Conservation (phyloP, 306 rosid genomes). For the Trichosanthes cucumerina region DNA sequence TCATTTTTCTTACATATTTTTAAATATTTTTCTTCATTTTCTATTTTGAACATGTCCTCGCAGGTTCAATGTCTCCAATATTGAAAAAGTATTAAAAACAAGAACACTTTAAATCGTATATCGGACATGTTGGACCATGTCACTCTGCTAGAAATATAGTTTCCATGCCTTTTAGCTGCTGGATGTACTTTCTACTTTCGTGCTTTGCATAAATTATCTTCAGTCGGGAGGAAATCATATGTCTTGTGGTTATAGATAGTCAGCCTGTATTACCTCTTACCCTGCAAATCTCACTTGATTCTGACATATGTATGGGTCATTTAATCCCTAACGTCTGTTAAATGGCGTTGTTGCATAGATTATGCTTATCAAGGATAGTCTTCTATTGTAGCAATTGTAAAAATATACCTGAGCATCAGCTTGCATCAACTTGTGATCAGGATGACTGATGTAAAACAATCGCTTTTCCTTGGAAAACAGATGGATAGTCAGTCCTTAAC, state of each 20-base stretch:
- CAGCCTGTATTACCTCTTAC: background rate
- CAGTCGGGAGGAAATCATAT: background rate
- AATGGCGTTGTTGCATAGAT: background rate
- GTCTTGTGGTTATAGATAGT: background rate
- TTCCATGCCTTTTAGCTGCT: background rate
- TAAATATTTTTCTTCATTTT: background rate
- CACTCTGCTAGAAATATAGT: background rate
- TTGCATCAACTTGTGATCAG: constrained; percentile 14
- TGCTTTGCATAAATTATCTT: background rate
- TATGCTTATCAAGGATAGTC: background rate
- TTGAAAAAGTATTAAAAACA: background rate
- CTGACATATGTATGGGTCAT: background rate
- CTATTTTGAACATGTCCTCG: background rate
- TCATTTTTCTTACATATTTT: background rate
- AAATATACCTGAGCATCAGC: constrained; percentile 4
- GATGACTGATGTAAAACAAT: constrained; percentile 18
- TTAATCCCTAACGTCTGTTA: background rate
- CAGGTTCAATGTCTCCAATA: background rate
- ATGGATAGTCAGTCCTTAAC: constrained; percentile 21
- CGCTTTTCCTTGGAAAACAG: constrained; percentile 34
- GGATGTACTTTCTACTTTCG: background rate
- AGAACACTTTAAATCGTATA: background rate
- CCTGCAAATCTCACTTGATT: background rate
- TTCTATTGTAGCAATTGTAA: background rate
- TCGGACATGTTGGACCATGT: background rate